Percentiles rank a stretch among this genome's conserved stretches.
Conservation (phyloP, 495 filamentous ascomycete genomes). For the Tuber umbilicatum region DNA sequence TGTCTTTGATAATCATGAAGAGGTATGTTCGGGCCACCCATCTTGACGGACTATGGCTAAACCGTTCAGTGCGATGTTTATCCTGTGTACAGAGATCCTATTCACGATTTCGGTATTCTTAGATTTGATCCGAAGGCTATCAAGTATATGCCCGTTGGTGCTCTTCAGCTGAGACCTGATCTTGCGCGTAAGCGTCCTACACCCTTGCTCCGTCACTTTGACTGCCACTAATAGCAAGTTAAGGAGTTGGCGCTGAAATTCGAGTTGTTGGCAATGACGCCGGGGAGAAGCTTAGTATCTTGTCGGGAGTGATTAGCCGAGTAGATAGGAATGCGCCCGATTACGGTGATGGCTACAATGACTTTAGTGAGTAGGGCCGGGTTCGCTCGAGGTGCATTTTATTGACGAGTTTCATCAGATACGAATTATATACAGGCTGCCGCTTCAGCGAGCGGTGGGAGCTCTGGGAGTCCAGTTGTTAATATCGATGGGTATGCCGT, state of each 20-base stretch:
- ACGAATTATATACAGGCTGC: constrained; percentile 99
- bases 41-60: constrained; percentile 12
- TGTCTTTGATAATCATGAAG: constrained; percentile 96
- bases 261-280: constrained; percentile 97
- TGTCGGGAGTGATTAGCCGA: constrained; percentile 94
- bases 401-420: constrained; percentile 43
- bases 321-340: constrained; percentile 95
- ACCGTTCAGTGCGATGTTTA: constrained; percentile 73
- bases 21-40: constrained; percentile 48
- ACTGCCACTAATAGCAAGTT: constrained; percentile 15
- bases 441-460: constrained; percentile 89
- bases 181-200: constrained; percentile 54
- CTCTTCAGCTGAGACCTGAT: constrained; percentile 77
- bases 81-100: constrained; percentile 96
- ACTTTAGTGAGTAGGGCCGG: constrained; percentile 58
- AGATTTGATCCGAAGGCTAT: constrained; percentile 92
- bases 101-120: constrained; percentile 96
- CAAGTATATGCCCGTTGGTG: constrained; percentile 86
- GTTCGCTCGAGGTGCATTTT: constrained; percentile 4
- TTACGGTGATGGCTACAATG: constrained; percentile 96
- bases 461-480: constrained; percentile 93
- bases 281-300: constrained; percentile 95
- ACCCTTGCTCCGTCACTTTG: neutral
- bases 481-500: constrained; percentile 90
- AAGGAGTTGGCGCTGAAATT: constrained; percentile 77